Evolutionary conservation across 805 yeast species (phyloP).

Genomic region (Yueomyces sinensis): DNA sequence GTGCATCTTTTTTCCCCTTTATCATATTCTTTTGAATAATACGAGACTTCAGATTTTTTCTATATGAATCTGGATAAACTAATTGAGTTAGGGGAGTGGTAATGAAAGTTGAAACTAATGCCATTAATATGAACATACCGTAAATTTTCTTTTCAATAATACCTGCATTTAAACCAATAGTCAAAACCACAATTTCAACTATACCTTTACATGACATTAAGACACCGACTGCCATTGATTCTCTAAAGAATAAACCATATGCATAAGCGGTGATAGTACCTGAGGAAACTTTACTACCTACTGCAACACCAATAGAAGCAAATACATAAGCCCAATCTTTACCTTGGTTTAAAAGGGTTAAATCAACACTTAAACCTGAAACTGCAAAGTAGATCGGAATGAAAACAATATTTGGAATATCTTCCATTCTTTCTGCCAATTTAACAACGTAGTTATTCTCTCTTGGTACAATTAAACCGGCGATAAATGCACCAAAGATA

Average conservation of each 20-base stretch:
- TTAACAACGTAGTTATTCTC: slow-evolving; percentile 60
- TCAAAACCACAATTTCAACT: slow-evolving; percentile 69
- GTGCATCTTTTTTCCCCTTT: slow-evolving; percentile 18
- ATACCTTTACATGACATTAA: slow-evolving; percentile 85
- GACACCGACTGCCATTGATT: slow-evolving; percentile 62
- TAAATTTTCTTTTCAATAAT: slow-evolving; percentile 52
- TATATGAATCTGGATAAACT: slow-evolving; percentile 48
- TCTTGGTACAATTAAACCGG: slow-evolving; percentile 64
- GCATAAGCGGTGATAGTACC: slow-evolving; percentile 52
- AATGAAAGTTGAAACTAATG: slow-evolving; percentile 61
- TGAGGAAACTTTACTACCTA: slow-evolving; percentile 53
- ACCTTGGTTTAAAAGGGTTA: slow-evolving; percentile 51
- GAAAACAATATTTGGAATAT: slow-evolving; percentile 54
- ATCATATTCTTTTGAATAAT: not conserved
- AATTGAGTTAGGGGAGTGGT: slow-evolving; percentile 62
- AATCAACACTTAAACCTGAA: slow-evolving; percentile 60
- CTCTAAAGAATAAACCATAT: slow-evolving; percentile 57
- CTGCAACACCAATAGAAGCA: slow-evolving; percentile 54
- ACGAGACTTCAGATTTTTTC: slow-evolving; percentile 29
- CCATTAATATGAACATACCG: slow-evolving; percentile 78
- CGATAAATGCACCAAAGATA: slow-evolving; percentile 73
- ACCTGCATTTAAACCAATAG: slow-evolving; percentile 58
- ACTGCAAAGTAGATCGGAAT: slow-evolving; percentile 72
- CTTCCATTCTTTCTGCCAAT: slow-evolving; percentile 65
- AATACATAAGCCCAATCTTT: slow-evolving; percentile 68